Evolutionary conservation across 192 early-diverging fungal genomes (phyloP).

Genomic region (Umbelopsis sp.): DNA sequence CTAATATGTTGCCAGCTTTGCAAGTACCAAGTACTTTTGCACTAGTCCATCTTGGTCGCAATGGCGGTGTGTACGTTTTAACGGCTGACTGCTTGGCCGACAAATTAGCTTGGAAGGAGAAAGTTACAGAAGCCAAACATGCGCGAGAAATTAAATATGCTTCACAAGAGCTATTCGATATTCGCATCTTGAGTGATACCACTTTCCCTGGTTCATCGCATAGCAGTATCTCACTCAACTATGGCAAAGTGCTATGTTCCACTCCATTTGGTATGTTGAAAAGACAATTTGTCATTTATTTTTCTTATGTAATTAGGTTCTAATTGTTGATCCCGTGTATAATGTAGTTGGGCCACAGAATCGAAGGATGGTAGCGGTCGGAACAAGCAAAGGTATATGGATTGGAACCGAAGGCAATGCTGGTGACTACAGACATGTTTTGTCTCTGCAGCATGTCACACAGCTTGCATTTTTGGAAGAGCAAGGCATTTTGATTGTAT

Average conservation of each 20-base stretch:
- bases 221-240: slow-evolving; percentile 34
- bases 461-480: slow-evolving; percentile 86
- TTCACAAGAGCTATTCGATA: slow-evolving; percentile 47
- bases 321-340: too few relatives aligned
- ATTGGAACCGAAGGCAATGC: slow-evolving; percentile 21
- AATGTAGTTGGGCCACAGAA: slow-evolving; percentile 34
- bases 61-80: slow-evolving; percentile 67
- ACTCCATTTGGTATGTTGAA: slow-evolving; percentile 46
- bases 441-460: slow-evolving; percentile 53
- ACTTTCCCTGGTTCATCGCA: slow-evolving; percentile 29
- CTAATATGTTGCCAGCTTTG: slow-evolving; percentile 39
- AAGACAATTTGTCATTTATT: too few relatives aligned
- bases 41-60: slow-evolving; percentile 72
- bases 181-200: slow-evolving; percentile 43
- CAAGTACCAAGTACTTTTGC: slow-evolving; percentile 42
- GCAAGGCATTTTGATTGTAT: slow-evolving; percentile 76
- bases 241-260: slow-evolving; percentile 56
- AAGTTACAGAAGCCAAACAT: slow-evolving; percentile 63
- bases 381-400: slow-evolving; percentile 85
- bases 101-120: slow-evolving; percentile 77
- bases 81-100: slow-evolving; percentile 68
- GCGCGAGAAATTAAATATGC: slow-evolving; percentile 23
- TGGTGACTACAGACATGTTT: slow-evolving; percentile 47
- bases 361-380: slow-evolving; percentile 73
- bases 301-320: too few relatives aligned